Evolutionary conservation across 2,329 filamentous ascomycete genomes (phyloP), one percentile per base, ranked within the genome.

Genomic region (Sporothrix protearum): DNA sequence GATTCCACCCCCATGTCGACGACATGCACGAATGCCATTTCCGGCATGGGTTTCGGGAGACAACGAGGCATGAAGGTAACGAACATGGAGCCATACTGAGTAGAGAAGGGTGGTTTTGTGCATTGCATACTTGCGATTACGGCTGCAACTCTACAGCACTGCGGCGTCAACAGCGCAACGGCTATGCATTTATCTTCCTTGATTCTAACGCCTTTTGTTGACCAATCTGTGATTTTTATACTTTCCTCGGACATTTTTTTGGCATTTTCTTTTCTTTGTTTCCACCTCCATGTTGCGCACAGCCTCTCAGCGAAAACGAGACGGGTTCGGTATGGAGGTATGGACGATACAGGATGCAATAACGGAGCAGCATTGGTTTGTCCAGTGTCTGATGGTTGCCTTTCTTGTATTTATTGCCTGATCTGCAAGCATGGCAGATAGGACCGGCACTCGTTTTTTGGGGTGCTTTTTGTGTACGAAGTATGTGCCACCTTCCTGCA

Each of bases 301-400:
- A 64, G 36, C 8, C 57, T 64, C 14, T 28, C 10, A 16, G 36
- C 36, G 59, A 64, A 45, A 28, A 42, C 28, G 59, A 64, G 59
- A 64, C 59, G 36, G 59, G 36, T 25, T 63, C 59, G n/a, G 36
- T 63, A 63, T 61, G 33, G 45, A 42, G n/a, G n/a, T 63, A 63
- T 39, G 33, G 45, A 63, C 59, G n/a, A 10, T 16, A 22, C 36
- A 63, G 59, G 45, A n/a, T 64, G 59, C 59, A 45, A 28, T 36
- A 42, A 45, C 59, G 36, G 59, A 25, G 59, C 12, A 64, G 45
- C 59, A 9, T 42, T 42, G 28, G 59, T 28, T 42, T 64, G 10
- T 63, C 33, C 42, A 33, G 42, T 42, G 57, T 63, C 33, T 63
- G 22, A 28, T 53, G 49, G 45, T 28, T 53, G 22, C 49, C 49